These are phyloP conservation scores for Epichloe amarillans DNA, from an alignment of 2,329 filamentous ascomycete genomes.

Conservation along the genomic window DNA sequence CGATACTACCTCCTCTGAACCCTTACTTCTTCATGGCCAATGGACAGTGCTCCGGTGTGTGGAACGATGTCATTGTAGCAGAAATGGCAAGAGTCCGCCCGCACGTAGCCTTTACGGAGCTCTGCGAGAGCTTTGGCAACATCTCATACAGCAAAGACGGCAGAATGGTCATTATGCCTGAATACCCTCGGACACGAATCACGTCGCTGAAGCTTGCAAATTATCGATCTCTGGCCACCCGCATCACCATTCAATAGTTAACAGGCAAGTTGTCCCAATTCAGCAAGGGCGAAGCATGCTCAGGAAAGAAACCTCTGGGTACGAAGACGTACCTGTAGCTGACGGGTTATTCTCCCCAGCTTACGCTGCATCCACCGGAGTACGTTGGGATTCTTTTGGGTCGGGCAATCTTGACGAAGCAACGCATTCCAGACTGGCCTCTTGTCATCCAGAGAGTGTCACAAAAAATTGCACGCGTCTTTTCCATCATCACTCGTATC, in stretches of 20 bases:
- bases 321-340: background rate
- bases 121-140: slow-evolving; percentile 51
- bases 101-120: slow-evolving; percentile 42
- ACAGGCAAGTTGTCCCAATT: background rate
- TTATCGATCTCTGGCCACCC: slow-evolving; percentile 36
- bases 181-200: slow-evolving; percentile 38
- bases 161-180: slow-evolving; percentile 41
- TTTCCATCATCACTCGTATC: background rate
- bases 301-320: no score
- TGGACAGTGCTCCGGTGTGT: slow-evolving; percentile 53
- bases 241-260: slow-evolving; percentile 22
- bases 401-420: background rate
- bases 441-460: background rate
- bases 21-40: slow-evolving; percentile 56
- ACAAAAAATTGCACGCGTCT: background rate
- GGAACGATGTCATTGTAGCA: slow-evolving; percentile 54
- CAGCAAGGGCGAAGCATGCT: background rate
- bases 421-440: background rate
- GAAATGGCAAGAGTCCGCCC: slow-evolving; percentile 47
- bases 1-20: slow-evolving; percentile 55
- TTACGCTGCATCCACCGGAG: background rate
- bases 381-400: background rate
- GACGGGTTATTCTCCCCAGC: background rate
- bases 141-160: slow-evolving; percentile 46
- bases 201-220: slow-evolving; percentile 44